These are phyloP conservation scores for Eustoma russellianum DNA, from an alignment of 257 asterid species.

Conservation along the genomic window DNA sequence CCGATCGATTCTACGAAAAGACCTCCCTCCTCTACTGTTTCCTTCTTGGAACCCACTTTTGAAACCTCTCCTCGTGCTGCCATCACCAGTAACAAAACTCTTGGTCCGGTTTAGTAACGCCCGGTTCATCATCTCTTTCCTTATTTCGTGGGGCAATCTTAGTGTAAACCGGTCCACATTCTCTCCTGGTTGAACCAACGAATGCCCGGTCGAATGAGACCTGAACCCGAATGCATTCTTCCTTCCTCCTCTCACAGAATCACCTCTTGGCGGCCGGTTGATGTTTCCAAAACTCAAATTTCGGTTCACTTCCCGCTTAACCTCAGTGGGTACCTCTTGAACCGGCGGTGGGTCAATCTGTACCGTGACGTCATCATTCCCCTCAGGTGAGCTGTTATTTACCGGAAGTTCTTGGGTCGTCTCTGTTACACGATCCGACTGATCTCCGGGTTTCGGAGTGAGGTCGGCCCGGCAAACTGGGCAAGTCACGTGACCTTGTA, in stretches of 20 bases:
- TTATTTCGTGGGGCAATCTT: conserved; percentile 43
- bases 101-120: conserved; percentile 46
- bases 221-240: conserved; percentile 36
- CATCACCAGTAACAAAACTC: conserved; percentile 27
- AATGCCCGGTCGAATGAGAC: conserved; percentile 93
- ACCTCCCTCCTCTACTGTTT: conserved; percentile 27
- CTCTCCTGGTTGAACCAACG: conserved; percentile 58
- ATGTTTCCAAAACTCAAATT: conserved; percentile 19
- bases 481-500: conserved; percentile 71
- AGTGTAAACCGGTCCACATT: conserved; percentile 69
- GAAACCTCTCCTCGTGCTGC: conserved; percentile 39
- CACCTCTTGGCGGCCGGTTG: conserved; percentile 31
- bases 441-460: conserved; percentile 25
- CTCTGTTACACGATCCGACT: conserved; percentile 14
- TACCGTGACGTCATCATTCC: conserved; percentile 27
- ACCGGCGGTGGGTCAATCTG: conserved; percentile 23
- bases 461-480: conserved; percentile 88
- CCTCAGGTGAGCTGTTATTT: background rate
- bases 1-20: conserved; percentile 24
- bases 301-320: conserved; percentile 20
- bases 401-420: background rate
- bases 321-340: conserved; percentile 4
- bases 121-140: conserved; percentile 68
- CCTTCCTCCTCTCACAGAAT: conserved; percentile 27
- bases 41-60: conserved; percentile 44